Evolutionary conservation across 2,329 filamentous ascomycete species (phyloP).

Genomic region (Botryotinia globosa): DNA sequence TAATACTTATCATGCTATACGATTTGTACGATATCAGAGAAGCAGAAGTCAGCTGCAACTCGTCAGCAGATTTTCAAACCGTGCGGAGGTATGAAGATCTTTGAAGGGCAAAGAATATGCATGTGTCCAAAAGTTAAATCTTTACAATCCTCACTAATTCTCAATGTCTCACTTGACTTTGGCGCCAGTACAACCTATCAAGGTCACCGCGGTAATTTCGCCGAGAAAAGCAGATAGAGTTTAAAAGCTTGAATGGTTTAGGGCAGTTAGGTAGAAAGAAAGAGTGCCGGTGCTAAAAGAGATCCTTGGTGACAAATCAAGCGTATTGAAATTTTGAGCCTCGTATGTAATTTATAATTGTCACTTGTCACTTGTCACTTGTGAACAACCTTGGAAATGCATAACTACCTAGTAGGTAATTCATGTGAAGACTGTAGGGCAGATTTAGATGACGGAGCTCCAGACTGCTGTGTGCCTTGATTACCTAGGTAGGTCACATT

Average conservation of each 20-base stretch:
- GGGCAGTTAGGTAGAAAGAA: background rate
- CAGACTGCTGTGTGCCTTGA: background rate
- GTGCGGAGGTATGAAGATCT: background rate
- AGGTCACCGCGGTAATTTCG: background rate
- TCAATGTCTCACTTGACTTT: background rate
- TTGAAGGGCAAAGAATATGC: background rate
- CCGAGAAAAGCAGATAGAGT: slow-evolving; percentile 1
- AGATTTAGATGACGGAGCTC: background rate
- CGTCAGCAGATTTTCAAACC: background rate
- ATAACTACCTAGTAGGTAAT: background rate
- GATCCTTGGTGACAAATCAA: background rate
- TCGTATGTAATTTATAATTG: background rate
- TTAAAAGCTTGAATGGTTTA: background rate
- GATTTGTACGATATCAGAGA: background rate
- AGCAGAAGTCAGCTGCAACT: slow-evolving; percentile 15
- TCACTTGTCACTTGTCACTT: background rate
- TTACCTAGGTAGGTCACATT: background rate
- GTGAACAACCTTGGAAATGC: background rate
- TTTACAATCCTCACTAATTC: background rate
- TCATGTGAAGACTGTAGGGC: background rate
- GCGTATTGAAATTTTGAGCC: background rate
- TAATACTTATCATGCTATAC: background rate
- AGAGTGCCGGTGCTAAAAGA: slow-evolving; percentile 4
- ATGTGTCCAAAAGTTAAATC: background rate
- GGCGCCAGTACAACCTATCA: background rate